Evolutionary conservation across 306 rosid genomes (phyloP).

Genomic region (Rosa lucieae): DNA sequence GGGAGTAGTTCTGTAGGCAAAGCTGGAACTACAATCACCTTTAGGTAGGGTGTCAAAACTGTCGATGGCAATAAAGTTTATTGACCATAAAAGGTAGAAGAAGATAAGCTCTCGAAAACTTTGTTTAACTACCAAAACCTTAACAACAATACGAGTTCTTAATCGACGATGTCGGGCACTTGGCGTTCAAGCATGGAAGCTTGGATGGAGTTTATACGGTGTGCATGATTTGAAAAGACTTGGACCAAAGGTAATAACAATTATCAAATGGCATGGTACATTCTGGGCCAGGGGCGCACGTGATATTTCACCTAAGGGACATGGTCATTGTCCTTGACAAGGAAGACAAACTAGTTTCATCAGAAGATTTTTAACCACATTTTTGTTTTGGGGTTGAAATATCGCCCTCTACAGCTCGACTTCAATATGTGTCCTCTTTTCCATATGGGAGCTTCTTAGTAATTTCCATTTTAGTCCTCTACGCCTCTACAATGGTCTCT

Average conservation of each 20-base stretch:
- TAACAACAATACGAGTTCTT: not conserved
- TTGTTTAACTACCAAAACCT: not conserved
- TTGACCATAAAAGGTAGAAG: not conserved
- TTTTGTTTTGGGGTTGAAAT: constrained; percentile 4
- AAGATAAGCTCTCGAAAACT: not conserved
- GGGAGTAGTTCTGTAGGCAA: not conserved
- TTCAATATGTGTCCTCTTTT: constrained; percentile 14
- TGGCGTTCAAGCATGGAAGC: not conserved
- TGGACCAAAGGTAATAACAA: not conserved
- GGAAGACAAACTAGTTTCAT: constrained; percentile 38
- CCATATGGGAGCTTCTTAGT: constrained; percentile 25
- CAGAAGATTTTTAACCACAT: constrained; percentile 32
- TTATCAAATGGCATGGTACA: constrained; percentile 9
- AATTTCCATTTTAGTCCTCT: not conserved
- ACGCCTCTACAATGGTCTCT: not conserved
- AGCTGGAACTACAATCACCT: not conserved
- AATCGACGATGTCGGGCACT: not conserved
- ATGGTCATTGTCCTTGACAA: constrained; percentile 39
- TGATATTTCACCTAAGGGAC: constrained; percentile 40
- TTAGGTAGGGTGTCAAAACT: not conserved
- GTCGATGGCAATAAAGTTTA: not conserved
- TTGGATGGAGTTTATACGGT: not conserved
- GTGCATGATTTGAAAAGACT: not conserved
- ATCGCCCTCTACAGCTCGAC: constrained; percentile 7
- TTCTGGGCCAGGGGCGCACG: constrained; percentile 37